A percentile compares a stretch with the other conserved stretches of the same genome.
Evolutionary conservation across 352 stramenopile species (phyloP).

Genomic region (Phytophthora podocarpi): DNA sequence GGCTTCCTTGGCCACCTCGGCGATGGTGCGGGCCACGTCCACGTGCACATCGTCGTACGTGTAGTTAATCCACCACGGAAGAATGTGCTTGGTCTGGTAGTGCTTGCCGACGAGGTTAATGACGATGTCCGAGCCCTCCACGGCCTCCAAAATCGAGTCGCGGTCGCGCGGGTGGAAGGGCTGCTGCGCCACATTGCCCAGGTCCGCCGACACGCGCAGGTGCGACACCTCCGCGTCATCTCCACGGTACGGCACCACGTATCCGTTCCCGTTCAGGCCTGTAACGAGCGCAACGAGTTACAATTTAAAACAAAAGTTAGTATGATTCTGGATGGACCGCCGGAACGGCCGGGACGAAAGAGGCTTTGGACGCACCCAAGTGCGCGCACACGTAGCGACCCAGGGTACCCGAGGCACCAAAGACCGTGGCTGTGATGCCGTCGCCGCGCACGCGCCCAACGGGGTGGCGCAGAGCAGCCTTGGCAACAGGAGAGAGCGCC

Average conservation of each 20-base stretch:
- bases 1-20: conserved; percentile 80
- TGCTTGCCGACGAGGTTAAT: conserved; percentile 98
- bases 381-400: conserved; percentile 95
- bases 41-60: conserved; percentile 97
- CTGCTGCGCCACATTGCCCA: conserved; percentile 88
- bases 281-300: neutral
- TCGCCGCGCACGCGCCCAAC: conserved; percentile 71
- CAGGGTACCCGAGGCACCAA: conserved; percentile 95
- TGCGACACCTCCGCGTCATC: conserved; percentile 94
- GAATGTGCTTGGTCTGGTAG: conserved; percentile 96
- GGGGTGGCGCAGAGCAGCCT: conserved; percentile 78
- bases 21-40: conserved; percentile 86
- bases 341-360: neutral
- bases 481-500: conserved; percentile 78
- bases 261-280: conserved; percentile 80
- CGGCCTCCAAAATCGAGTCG: conserved; percentile 92
- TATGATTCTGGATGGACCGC: conserved; percentile 12
- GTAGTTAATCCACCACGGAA: conserved; percentile 95
- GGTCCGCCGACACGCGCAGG: conserved; percentile 93
- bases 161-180: conserved; percentile 90
- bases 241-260: conserved; percentile 91
- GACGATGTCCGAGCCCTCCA: conserved; percentile 94
- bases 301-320: too few relatives aligned
- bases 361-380: conserved; percentile 78
- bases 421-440: conserved; percentile 94